Base-by-base conservation (phyloP, 305 asterid genomes). In the Fraxinus ornus region DNA sequence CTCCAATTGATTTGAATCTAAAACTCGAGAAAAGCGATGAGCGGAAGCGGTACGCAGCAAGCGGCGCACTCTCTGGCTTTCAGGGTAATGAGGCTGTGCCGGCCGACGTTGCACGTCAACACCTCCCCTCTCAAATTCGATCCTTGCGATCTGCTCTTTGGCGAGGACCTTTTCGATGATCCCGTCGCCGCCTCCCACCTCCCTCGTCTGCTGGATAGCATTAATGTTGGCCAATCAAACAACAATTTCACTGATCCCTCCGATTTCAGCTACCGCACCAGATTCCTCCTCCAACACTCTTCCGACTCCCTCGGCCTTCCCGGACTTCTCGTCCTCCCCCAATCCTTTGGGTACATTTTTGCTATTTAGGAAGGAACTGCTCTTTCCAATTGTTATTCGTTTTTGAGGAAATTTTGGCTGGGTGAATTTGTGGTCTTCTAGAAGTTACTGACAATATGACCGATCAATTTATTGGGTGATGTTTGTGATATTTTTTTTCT, bases 251-350 rank as follows among this genome's bases (percentile, higher is more conserved):
- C 71, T 66, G 92, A 91, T 79, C 91, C 93, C 9, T 79, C 96
- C 82, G 99, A 95, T 93, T 94, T 88, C 79, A 90, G 90, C 79
- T 95, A 90, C 89, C 95, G 97, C 83, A 85, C 88, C 88, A 88
- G 98, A 83, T 93, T 89, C 90, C 92, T 93, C 84, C 95, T 93
- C 80, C 88, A 90, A 71, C 92, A 94, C 66, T 90, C 97, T 35
- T 88, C 98, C 7, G 98, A 95, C 22, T 90, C 98, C 70, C 91
- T 95, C 79, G 98, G 98, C 44, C 93, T 95, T 80, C 91, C 96
- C 24, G 96, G 97, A 80, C 94, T 95, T 68, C 99, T 95, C 75
- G 95, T 95, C 4, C 97, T 95, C n/a, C 99, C 99, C 60, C 98
- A 95, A 28, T 87, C 99, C 3, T 95, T 95, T 62, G 99, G 99